Conservation (phyloP, 257 asterid genomes). For the Plantago elongata region DNA sequence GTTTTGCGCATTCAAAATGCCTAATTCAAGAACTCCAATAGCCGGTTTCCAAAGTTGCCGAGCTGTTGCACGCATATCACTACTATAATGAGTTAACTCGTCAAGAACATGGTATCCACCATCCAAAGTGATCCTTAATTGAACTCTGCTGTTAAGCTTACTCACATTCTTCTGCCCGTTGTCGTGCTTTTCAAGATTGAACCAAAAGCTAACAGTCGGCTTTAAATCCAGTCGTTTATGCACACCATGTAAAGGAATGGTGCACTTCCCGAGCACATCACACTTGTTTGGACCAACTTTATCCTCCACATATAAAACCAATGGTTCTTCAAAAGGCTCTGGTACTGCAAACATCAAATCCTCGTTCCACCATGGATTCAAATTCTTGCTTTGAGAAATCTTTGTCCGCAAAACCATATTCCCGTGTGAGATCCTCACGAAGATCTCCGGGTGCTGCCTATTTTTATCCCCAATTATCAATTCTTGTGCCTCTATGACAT, state of each 20-base stretch:
- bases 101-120: conserved; percentile 98
- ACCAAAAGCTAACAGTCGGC: conserved; percentile 64
- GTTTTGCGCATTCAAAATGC: conserved; percentile 71
- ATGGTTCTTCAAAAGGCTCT: conserved; percentile 80
- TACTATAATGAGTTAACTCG: conserved; percentile 79
- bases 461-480: conserved; percentile 45
- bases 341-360: conserved; percentile 80
- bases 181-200: conserved; percentile 64
- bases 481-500: conserved; percentile 87
- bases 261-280: conserved; percentile 58
- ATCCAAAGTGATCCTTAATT: conserved; percentile 66
- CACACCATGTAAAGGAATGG: conserved; percentile 47
- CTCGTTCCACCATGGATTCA: conserved; percentile 81
- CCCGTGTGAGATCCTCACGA: conserved; percentile 46
- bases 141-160: conserved; percentile 52
- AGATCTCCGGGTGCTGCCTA: conserved; percentile 56
- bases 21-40: conserved; percentile 78
- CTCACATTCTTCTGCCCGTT: conserved; percentile 44
- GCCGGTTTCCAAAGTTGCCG: conserved; percentile 81
- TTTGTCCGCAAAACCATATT: conserved; percentile 47
- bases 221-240: conserved; percentile 67
- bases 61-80: conserved; percentile 73
- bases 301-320: conserved; percentile 64
- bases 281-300: conserved; percentile 51
- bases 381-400: conserved; percentile 40